Evolutionary conservation across 768 basidiomycete species (phyloP).

Genomic region (Imleria badia): DNA sequence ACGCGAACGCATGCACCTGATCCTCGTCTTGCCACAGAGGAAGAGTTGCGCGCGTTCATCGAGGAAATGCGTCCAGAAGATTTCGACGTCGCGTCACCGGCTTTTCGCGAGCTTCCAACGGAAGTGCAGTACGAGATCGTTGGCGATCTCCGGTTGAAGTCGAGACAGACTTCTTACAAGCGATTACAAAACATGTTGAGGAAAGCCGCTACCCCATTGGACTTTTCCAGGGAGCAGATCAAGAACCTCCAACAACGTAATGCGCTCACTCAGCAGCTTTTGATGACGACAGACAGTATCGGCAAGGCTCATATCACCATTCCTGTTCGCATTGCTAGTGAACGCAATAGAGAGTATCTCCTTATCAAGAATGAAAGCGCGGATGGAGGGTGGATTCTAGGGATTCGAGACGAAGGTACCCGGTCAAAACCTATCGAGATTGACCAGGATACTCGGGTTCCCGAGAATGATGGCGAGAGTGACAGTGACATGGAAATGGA

Average conservation of each 20-base stretch:
- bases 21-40: constrained; percentile 93
- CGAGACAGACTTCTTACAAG: constrained; percentile 89
- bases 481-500: constrained; percentile 77
- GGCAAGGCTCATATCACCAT: constrained; percentile 88
- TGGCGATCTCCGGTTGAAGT: constrained; percentile 91
- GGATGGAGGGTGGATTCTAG: constrained; percentile 92
- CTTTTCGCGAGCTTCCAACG: constrained; percentile 89
- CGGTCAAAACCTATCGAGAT: constrained; percentile 83
- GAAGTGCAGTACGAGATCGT: constrained; percentile 99
- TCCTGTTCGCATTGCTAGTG: constrained; percentile 91
- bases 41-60: constrained; percentile 89
- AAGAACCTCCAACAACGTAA: constrained; percentile 87
- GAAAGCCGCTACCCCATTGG: constrained; percentile 76
- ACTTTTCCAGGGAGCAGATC: constrained; percentile 97
- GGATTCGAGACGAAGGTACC: constrained; percentile 86
- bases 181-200: constrained; percentile 90
- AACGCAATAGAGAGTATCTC: constrained; percentile 93
- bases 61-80: constrained; percentile 96
- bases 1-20: constrained; percentile 68
- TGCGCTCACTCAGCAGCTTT: constrained; percentile 85
- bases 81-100: constrained; percentile 87
- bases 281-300: constrained; percentile 89
- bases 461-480: constrained; percentile 38
- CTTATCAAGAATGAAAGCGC: constrained; percentile 87
- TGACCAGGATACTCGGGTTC: constrained; percentile 55